phyloP scores from a whole-genome alignment of 345 rosid genomes.

The Brassica rapa region DNA sequence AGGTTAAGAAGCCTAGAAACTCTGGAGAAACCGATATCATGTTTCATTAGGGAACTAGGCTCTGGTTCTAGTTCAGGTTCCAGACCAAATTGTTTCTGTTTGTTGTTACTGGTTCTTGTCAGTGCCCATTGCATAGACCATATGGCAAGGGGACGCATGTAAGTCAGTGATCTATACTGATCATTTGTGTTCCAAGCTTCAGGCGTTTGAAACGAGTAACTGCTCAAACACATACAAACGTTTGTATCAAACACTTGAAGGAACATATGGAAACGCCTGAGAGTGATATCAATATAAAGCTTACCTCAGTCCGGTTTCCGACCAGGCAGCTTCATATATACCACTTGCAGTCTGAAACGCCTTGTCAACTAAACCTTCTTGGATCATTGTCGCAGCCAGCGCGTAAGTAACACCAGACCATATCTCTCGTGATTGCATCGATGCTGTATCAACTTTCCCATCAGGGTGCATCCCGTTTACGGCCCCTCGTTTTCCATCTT shows the following conservation, averaged over 20 bases:
- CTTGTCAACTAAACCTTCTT: slow-evolving; percentile 66
- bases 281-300: slow-evolving; percentile 4
- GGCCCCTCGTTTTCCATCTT: slow-evolving; percentile 82
- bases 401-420: slow-evolving; percentile 97
- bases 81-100: slow-evolving; percentile 33
- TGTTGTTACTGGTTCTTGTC: slow-evolving; percentile 42
- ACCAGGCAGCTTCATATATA: slow-evolving; percentile 77
- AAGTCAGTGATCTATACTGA: slow-evolving; percentile 63
- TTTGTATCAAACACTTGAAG: background rate
- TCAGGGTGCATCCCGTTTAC: slow-evolving; percentile 93
- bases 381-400: slow-evolving; percentile 87
- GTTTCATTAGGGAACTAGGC: slow-evolving; percentile 41
- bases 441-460: slow-evolving; percentile 72
- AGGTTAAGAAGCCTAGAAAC: slow-evolving; percentile 72
- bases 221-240: slow-evolving; percentile 27
- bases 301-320: slow-evolving; percentile 83
- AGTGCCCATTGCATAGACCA: slow-evolving; percentile 99
- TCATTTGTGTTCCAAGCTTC: slow-evolving; percentile 76
- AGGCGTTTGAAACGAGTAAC: slow-evolving; percentile 90
- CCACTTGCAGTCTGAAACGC: slow-evolving; percentile 87
- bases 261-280: background rate
- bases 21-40: slow-evolving; percentile 58
- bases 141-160: slow-evolving; percentile 91
- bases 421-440: slow-evolving; percentile 89
- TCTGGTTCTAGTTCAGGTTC: slow-evolving; percentile 40